These are phyloP conservation scores for Trichoderma breve DNA, from an alignment of 2,329 filamentous ascomycete species.

Conservation along the genomic window DNA sequence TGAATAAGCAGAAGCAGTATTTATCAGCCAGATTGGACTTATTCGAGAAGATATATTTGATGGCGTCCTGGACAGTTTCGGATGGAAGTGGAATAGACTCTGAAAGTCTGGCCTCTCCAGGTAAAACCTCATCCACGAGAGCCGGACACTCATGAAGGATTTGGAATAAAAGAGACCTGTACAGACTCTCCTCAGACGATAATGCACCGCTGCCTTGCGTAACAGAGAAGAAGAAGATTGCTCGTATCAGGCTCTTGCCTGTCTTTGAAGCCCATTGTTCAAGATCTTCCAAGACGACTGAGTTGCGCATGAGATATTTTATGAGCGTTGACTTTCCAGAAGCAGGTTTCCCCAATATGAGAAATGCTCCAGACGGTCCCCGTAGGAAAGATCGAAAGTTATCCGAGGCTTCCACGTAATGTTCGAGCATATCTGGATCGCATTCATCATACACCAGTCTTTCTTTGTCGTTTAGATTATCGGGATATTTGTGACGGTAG, in stretches of 20 bases:
- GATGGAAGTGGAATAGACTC: background rate
- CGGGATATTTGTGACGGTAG: background rate
- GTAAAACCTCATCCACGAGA: background rate
- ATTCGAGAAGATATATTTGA: background rate
- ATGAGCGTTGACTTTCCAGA: background rate
- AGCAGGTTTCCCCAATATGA: background rate
- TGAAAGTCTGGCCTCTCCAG: background rate
- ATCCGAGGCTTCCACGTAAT: background rate
- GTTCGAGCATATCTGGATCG: background rate
- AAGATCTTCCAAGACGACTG: background rate
- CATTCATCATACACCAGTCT: background rate
- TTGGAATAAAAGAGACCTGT: background rate
- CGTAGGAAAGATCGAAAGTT: background rate
- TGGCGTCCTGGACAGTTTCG: background rate
- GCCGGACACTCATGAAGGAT: background rate
- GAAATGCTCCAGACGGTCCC: background rate
- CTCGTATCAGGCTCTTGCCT: background rate
- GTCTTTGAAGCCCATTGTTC: background rate
- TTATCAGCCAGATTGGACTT: background rate
- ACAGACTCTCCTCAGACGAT: background rate
- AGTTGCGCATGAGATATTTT: background rate
- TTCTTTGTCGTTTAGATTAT: background rate
- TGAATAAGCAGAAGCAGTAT: background rate
- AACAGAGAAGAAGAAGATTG: background rate
- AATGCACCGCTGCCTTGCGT: background rate